These are phyloP conservation scores for Aspergillus hancockii DNA, from an alignment of 495 filamentous ascomycete genomes.

Conservation along the genomic window DNA sequence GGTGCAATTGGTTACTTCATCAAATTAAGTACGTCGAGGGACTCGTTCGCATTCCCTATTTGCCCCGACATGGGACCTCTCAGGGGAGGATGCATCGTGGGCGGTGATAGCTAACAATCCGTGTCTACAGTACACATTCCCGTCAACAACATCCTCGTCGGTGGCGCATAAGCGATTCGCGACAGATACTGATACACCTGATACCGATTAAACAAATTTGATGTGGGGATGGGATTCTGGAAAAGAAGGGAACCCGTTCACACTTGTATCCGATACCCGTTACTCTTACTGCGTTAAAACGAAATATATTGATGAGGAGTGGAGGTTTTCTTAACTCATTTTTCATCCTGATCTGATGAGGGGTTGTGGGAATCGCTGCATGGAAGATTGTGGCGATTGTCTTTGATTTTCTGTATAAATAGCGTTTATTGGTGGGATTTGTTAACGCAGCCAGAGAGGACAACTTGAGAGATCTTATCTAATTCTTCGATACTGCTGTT, in stretches of 20 bases:
- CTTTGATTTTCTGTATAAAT: slow-evolving; percentile 12
- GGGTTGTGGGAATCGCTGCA: slow-evolving; percentile 50
- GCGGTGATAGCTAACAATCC: neutral
- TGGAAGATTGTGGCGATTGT: slow-evolving; percentile 4
- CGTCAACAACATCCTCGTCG: slow-evolving; percentile 81
- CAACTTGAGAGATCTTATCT: neutral
- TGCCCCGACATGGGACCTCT: neutral
- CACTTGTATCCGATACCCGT: slow-evolving; percentile 5
- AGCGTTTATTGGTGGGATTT: slow-evolving; percentile 1
- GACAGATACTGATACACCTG: neutral
- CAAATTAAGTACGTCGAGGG: slow-evolving; percentile 73
- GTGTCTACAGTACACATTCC: slow-evolving; percentile 68
- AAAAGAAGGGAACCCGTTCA: slow-evolving; percentile 7
- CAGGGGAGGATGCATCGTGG: neutral
- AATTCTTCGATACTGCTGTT: neutral
- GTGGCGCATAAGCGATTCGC: slow-evolving; percentile 53
- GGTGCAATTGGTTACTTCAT: slow-evolving; percentile 81
- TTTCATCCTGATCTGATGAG: slow-evolving; percentile 27
- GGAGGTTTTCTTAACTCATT: neutral
- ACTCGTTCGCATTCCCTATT: neutral
- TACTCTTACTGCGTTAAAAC: slow-evolving; percentile 4
- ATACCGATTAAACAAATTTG: slow-evolving; percentile 22
- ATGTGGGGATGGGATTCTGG: slow-evolving; percentile 68
- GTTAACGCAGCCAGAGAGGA: neutral
- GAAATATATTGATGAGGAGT: slow-evolving; percentile 4